These are phyloP conservation scores for Phlebopus sp. DNA, from an alignment of 1,284 basidiomycete genomes.

Conservation along the genomic window DNA sequence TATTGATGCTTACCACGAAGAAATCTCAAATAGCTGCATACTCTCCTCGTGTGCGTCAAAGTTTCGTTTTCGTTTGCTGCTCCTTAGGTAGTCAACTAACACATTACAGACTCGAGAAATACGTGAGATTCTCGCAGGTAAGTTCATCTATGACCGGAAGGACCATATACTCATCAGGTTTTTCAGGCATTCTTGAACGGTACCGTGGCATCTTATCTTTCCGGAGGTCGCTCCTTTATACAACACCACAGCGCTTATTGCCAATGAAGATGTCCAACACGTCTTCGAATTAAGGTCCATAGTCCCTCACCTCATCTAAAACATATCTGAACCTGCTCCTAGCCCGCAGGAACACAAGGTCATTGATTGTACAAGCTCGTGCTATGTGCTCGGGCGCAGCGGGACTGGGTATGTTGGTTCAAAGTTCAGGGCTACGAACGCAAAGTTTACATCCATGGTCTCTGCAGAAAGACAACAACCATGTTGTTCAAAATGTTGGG, in stretches of 20 bases:
- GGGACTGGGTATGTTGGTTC: constrained; percentile 60
- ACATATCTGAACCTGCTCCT: not conserved
- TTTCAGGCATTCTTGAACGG: constrained; percentile 52
- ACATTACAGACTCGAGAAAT: constrained; percentile 57
- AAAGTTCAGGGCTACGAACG: not conserved
- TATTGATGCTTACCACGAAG: constrained; percentile 7
- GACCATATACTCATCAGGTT: not conserved
- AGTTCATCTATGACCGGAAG: not conserved
- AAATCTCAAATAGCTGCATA: constrained; percentile 42
- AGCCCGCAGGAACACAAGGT: constrained; percentile 61
- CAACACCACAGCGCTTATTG: constrained; percentile 39
- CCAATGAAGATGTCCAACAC: constrained; percentile 45
- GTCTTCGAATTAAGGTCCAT: constrained; percentile 56
- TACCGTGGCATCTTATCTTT: constrained; percentile 22
- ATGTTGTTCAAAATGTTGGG: constrained; percentile 74
- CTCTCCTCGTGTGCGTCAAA: constrained; percentile 50
- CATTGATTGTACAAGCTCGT: constrained; percentile 57
- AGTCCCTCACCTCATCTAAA: constrained; percentile 15
- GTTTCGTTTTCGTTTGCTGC: not conserved
- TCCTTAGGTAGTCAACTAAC: not conserved
- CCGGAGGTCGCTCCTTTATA: constrained; percentile 7
- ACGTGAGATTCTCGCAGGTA: constrained; percentile 57
- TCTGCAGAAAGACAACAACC: constrained; percentile 65
- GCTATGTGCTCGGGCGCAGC: constrained; percentile 68
- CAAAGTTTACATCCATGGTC: constrained; percentile 5